phyloP scores from a whole-genome alignment of 257 asterid species.

The Solanum arcanum region DNA sequence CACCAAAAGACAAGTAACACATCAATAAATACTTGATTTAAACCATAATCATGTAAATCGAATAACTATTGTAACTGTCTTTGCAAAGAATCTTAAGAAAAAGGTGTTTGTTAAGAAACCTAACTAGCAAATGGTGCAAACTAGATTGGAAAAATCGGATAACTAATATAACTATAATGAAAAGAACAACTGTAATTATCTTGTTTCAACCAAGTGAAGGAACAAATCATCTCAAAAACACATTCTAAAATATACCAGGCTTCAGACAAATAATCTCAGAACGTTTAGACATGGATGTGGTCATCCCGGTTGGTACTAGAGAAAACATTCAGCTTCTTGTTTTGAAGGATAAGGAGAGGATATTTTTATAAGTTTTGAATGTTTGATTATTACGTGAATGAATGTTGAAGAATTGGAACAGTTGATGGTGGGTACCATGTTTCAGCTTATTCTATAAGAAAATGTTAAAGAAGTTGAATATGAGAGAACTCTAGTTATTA shows the following conservation, averaged over 20 bases:
- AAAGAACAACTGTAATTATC: constrained; percentile 76
- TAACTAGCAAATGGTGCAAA: constrained; percentile 78
- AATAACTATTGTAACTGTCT: constrained; percentile 89
- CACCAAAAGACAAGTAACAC: constrained; percentile 72
- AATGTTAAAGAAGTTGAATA: background rate
- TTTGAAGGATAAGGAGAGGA: background rate
- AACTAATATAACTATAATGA: constrained; percentile 69
- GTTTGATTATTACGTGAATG: background rate
- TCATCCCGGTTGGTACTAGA: background rate
- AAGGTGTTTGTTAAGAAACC: constrained; percentile 74
- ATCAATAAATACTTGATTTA: constrained; percentile 82
- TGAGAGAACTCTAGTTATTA: background rate
- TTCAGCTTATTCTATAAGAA: background rate
- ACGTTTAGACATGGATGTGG: background rate
- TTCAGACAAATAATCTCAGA: too few species aligned
- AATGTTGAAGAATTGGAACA: background rate
- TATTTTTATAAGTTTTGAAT: background rate
- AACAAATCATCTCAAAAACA: background rate
- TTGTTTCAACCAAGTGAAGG: constrained; percentile 24
- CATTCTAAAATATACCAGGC: too few species aligned
- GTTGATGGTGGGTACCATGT: background rate
- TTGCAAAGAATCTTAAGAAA: constrained; percentile 54
- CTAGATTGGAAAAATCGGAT: constrained; percentile 85
- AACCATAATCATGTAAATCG: constrained; percentile 75
- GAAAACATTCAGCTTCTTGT: background rate